Base-by-base conservation (phyloP, 805 yeast genomes). In the Candida hispaniensis region DNA sequence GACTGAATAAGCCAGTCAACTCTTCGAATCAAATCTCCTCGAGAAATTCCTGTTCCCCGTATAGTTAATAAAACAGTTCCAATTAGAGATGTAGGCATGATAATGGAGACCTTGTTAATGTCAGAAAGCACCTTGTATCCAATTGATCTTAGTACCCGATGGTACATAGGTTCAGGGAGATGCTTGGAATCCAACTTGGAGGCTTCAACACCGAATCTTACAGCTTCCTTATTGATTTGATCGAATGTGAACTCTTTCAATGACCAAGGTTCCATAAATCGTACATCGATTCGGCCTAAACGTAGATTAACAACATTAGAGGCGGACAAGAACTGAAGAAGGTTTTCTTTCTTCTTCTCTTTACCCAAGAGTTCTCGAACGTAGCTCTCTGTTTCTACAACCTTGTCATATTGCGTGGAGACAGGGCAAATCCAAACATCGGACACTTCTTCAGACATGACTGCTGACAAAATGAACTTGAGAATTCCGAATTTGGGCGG, bases 401-500 rank as follows among this genome's bases (percentile, higher is more conserved):
- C 69, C 40, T 73, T 60, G 51, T 73, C 79, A 44, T 73, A 73
- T 40, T 70, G 71, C 14, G 74, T 69, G 13, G 75, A 61, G 2
- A 73, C 60, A 0, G 79, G 79, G 39, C 67, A 68, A 30, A 72
- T 54, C 58, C 60, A 60, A 18, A 58, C 48, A 39, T 61, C 66
- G 21, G 57, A 49, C 6, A 55, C 56, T 3, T 56, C 41, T 5
- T 72, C 73, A 14, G 61, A 51, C 16, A 62, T 47, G 20, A 67
- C 60, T 10, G 71, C 59, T 39, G 67, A 67, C 20, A 66, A 54
- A 26, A 72, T 56, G 28, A 63, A 66, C 49, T 72, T 73, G 43
- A 73, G 59, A 29, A 73, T 66, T 5, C 79, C 79, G 47, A 68
- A 71, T 48, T 73, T 73, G 9, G 79, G 79, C 15, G 73, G 59